A percentile compares a stretch with the other conserved stretches of the same genome.
Evolutionary conservation across 352 stramenopile genomes (phyloP).

Genomic region (Pythium pyrilobum): DNA sequence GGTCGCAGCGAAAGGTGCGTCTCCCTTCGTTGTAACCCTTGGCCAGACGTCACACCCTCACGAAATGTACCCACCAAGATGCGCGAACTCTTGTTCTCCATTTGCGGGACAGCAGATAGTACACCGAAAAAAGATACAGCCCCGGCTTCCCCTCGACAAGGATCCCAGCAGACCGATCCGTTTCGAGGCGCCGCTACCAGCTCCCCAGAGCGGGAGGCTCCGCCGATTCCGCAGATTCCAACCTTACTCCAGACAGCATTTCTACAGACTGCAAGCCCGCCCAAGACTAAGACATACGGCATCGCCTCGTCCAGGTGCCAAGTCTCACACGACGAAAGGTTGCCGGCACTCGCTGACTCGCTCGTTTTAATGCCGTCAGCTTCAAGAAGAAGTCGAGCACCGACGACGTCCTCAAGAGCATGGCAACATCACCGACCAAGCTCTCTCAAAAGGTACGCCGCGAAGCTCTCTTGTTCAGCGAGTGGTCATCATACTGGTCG

Average conservation of each 20-base stretch:
- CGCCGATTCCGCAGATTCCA: constrained; percentile 20
- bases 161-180: not conserved
- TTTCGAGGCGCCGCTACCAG: not conserved
- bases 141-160: constrained; percentile 1
- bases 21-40: too few relatives aligned
- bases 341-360: not conserved
- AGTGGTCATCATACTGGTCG: not conserved
- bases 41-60: too few relatives aligned
- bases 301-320: constrained; percentile 44
- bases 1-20: constrained; percentile 62
- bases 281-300: constrained; percentile 48
- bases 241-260: constrained; percentile 59
- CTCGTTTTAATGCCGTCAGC: constrained; percentile 9
- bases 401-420: constrained; percentile 54
- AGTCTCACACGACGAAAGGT: not conserved
- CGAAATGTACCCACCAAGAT: too few relatives aligned
- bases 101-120: constrained; percentile 32
- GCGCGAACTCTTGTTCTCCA: constrained; percentile 45
- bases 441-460: constrained; percentile 54
- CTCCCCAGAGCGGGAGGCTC: not conserved
- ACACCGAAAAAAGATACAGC: constrained; percentile 8
- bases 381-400: constrained; percentile 47
- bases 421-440: constrained; percentile 47
- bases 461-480: not conserved
- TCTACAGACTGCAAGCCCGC: constrained; percentile 45